phyloP scores from a whole-genome alignment of 192 early-diverging fungal species.

The Chytriomyces sp. region DNA sequence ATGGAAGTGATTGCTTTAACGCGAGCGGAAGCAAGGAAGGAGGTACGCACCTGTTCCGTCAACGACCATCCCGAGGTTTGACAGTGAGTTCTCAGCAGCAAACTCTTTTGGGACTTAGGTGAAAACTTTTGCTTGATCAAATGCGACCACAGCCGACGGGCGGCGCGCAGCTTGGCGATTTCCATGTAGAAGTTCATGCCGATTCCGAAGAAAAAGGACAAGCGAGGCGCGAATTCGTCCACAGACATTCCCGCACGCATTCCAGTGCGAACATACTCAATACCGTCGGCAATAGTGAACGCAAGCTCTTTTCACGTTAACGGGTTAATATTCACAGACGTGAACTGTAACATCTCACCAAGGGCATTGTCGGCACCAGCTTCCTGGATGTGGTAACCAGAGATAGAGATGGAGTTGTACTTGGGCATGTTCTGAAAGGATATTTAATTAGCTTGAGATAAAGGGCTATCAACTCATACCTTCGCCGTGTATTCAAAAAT shows the following conservation, averaged over 20 bases:
- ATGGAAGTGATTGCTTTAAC: background rate
- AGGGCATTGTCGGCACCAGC: slow-evolving; percentile 87
- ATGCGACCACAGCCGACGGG: slow-evolving; percentile 79
- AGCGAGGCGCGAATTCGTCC: slow-evolving; percentile 83
- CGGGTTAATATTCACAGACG: background rate
- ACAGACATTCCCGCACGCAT: slow-evolving; percentile 84
- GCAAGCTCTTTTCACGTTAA: slow-evolving; percentile 62
- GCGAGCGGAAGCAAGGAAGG: background rate
- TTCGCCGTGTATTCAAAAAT: slow-evolving; percentile 86
- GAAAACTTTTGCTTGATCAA: slow-evolving; percentile 81
- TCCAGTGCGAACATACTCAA: slow-evolving; percentile 61
- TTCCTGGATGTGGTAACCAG: slow-evolving; percentile 92
- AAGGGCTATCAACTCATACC: slow-evolving; percentile 34
- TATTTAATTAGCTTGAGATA: background rate
- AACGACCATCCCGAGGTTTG: slow-evolving; percentile 92
- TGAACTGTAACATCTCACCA: background rate
- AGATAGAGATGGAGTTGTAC: slow-evolving; percentile 96
- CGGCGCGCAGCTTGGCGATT: slow-evolving; percentile 88
- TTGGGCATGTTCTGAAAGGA: slow-evolving; percentile 76
- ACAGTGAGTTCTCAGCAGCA: slow-evolving; percentile 86
- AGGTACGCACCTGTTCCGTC: slow-evolving; percentile 69
- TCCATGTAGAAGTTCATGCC: slow-evolving; percentile 98
- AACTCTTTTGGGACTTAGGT: slow-evolving; percentile 77
- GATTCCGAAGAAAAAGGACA: slow-evolving; percentile 91
- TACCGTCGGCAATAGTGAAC: slow-evolving; percentile 89